These are phyloP conservation scores for Eutreptiella sp. DNA, from an alignment of 208 protist genomes.

Conservation along the genomic window DNA sequence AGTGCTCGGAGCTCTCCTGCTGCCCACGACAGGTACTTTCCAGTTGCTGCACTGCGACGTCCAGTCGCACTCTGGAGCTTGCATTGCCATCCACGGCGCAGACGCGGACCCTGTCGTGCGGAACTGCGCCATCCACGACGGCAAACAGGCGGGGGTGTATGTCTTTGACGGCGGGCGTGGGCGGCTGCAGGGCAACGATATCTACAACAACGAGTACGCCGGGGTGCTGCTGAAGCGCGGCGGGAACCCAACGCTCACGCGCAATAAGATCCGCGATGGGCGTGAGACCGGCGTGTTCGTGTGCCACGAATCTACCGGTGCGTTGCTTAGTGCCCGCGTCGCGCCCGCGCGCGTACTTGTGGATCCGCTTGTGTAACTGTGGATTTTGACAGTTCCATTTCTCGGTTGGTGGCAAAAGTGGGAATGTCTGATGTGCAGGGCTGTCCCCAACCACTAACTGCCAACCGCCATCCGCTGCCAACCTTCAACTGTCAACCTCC, in stretches of 20 bases:
- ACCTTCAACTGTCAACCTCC: no score
- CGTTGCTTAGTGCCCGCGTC: no score
- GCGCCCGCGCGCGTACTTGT: no score
- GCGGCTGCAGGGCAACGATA: slow-evolving; percentile 55
- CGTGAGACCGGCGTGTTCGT: slow-evolving; percentile 64
- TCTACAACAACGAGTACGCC: slow-evolving; percentile 65
- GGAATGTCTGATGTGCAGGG: no score
- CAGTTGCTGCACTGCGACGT: slow-evolving; percentile 15
- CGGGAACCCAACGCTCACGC: slow-evolving; percentile 42
- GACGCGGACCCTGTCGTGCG: slow-evolving; percentile 50
- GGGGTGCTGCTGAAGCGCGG: slow-evolving; percentile 64
- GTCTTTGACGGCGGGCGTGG: slow-evolving; percentile 47
- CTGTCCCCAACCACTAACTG: no score
- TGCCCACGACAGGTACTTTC: neutral
- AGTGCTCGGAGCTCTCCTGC: no score
- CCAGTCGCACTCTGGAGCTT: slow-evolving; percentile 12
- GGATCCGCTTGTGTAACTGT: no score
- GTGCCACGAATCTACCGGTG: slow-evolving; percentile 59
- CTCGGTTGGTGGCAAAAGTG: no score
- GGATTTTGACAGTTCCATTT: no score
- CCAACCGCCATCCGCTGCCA: no score
- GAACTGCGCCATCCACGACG: slow-evolving; percentile 66
- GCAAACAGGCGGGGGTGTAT: slow-evolving; percentile 59
- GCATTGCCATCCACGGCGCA: neutral
- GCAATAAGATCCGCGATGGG: slow-evolving; percentile 61